Evolutionary conservation across 441 rosid genomes (phyloP), one percentile per base, ranked within the genome.

Genomic region (Gossypium davidsonii): DNA sequence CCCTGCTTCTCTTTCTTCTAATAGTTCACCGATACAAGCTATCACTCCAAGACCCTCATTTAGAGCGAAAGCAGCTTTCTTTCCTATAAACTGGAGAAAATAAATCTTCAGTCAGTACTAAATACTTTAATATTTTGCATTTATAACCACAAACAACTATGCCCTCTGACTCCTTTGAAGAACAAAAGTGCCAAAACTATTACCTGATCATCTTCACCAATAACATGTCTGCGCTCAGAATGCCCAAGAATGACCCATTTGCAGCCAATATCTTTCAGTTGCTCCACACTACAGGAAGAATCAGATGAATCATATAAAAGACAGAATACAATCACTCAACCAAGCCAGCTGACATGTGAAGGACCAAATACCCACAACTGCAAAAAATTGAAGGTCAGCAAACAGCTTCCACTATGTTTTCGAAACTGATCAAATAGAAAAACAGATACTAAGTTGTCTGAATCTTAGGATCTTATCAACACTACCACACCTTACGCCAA

Each of bases 171-270:
- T 25, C 72, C 42, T 49, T 52, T 25, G 1, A 10, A 76, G 55
- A 68, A 34, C 58, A 48, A 8, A n/a, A 49, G 18, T 49, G 61
- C 37, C 10, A 11, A 67, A 60, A 60, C 23, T 67, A 37, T 77
- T 75, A 94, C 99, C 90, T 90, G 89, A 80, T 91, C 85, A 52
- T 86, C 85, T 85, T 95, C 98, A 34, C 99, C 99, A 15, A 92
- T 91, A 72, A 93, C 48, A 59, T 93, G 98, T 74, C 98, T 95
- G 61, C 97, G 86, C 76, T 95, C 98, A 26, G 96, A 95, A 81
- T 95, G 99, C 68, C 97, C 98, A 69, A 90, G 95, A 84, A 95
- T 87, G 68, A 95, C 98, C 99, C 96, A 91, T 82, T 91, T 88
- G 92, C 95, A 91, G 74, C 98, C 99, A 39, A 83, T 71, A 79